Percentiles rank a stretch among this genome's conserved stretches.
phyloP scores from a whole-genome alignment of 257 asterid genomes.

The Sherardia arvensis region DNA sequence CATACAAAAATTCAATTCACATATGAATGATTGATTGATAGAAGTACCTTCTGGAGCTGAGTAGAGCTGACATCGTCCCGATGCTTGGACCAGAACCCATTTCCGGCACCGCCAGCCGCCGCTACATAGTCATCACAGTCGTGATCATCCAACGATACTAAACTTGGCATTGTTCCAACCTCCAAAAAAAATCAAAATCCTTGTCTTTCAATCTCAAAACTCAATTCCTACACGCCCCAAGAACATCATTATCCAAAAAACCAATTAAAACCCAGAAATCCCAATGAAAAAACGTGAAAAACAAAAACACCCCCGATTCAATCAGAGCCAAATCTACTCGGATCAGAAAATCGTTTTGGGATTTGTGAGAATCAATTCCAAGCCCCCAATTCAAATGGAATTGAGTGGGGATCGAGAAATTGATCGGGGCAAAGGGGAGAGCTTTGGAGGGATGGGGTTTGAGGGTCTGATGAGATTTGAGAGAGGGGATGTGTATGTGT shows the following conservation, averaged over 20 bases:
- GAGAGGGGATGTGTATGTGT: constrained; percentile 17
- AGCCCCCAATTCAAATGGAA: constrained; percentile 11
- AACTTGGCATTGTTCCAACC: constrained; percentile 64
- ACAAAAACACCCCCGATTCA: constrained; percentile 1
- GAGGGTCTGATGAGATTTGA: constrained; percentile 34
- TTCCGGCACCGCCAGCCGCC: constrained; percentile 30
- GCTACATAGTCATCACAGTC: constrained; percentile 26
- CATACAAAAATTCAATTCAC: neutral
- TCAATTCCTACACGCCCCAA: constrained; percentile 21
- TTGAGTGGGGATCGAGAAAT: constrained; percentile 30
- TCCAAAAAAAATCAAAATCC: constrained; percentile 4
- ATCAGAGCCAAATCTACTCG: constrained; percentile 2
- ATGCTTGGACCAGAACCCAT: constrained; percentile 80
- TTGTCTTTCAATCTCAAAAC: neutral
- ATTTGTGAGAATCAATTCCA: constrained; percentile 16
- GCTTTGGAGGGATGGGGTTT: constrained; percentile 16
- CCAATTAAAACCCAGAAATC: neutral
- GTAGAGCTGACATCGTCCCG: constrained; percentile 53
- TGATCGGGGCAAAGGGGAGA: constrained; percentile 20
- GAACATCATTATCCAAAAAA: neutral
- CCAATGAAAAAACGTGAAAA: constrained; percentile 3
- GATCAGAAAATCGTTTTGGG: constrained; percentile 12
- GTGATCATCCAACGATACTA: constrained; percentile 36
- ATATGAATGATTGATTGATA: neutral
- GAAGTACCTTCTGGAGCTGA: constrained; percentile 81